Evolutionary conservation across 257 asterid genomes (phyloP).

Genomic region (Solanum commersonii): DNA sequence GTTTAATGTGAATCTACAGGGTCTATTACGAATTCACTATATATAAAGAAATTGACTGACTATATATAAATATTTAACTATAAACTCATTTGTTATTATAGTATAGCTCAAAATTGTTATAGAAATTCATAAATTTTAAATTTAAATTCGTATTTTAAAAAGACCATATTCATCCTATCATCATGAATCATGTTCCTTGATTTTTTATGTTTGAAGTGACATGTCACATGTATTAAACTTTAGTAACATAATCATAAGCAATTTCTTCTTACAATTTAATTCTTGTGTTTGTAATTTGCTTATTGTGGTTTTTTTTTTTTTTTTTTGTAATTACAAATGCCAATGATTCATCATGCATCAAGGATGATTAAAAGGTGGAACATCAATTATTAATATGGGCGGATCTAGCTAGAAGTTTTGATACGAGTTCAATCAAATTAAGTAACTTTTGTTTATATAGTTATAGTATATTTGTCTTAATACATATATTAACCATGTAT

Average conservation of each 20-base stretch:
- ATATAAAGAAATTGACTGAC: too few relatives aligned
- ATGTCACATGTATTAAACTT: neutral
- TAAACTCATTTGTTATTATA: too few relatives aligned
- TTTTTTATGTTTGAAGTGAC: neutral
- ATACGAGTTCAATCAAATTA: too few relatives aligned
- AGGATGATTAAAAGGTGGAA: neutral
- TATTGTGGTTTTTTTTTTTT: too few relatives aligned
- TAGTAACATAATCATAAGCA: neutral
- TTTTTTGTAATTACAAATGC: too few relatives aligned
- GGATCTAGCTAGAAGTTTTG: neutral
- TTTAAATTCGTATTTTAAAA: neutral
- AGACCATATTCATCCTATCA: rapidly evolving
- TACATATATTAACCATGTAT: too few relatives aligned
- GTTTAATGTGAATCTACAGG: neutral
- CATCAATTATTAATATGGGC: neutral
- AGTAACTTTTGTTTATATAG: too few relatives aligned
- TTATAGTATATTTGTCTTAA: too few relatives aligned
- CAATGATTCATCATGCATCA: too few relatives aligned
- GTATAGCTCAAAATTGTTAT: too few relatives aligned
- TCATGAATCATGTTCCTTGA: neutral
- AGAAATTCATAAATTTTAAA: too few relatives aligned
- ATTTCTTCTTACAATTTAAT: neutral
- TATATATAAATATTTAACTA: neutral
- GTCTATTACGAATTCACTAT: rapidly evolving
- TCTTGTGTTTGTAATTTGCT: too few relatives aligned